Evolutionary conservation across 495 filamentous ascomycete species (phyloP).

Genomic region (Hypoxylon fragiforme): DNA sequence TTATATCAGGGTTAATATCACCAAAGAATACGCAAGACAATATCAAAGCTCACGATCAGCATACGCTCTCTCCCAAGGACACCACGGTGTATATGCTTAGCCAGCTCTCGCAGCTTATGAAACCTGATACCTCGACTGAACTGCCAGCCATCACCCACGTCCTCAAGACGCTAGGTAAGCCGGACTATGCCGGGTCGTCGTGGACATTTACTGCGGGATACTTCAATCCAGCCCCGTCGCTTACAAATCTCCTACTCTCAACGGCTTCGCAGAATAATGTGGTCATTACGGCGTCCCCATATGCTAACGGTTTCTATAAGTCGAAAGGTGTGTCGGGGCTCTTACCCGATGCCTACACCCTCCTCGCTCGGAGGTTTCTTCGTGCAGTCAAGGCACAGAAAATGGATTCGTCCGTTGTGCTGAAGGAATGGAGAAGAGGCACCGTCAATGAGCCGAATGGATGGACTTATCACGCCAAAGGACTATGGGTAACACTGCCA

Average conservation of each 20-base stretch:
- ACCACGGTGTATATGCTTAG: slow-evolving; percentile 84
- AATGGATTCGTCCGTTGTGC: slow-evolving; percentile 61
- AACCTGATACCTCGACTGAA: slow-evolving; percentile 83
- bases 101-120: slow-evolving; percentile 82
- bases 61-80: slow-evolving; percentile 42
- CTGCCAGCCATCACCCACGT: slow-evolving; percentile 76
- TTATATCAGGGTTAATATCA: slow-evolving; percentile 66
- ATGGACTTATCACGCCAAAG: slow-evolving; percentile 99
- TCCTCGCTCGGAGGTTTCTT: slow-evolving; percentile 82
- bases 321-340: slow-evolving; percentile 86
- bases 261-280: slow-evolving; percentile 70
- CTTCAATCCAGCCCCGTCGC: slow-evolving; percentile 88
- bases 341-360: slow-evolving; percentile 87
- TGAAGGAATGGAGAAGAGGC: slow-evolving; percentile 88
- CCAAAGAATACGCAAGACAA: slow-evolving; percentile 31
- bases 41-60: slow-evolving; percentile 8
- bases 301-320: slow-evolving; percentile 94
- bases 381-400: slow-evolving; percentile 64
- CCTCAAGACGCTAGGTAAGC: slow-evolving; percentile 63
- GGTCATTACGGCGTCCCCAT: slow-evolving; percentile 89
- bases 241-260: slow-evolving; percentile 75
- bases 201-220: slow-evolving; percentile 99
- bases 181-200: slow-evolving; percentile 64
- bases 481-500: slow-evolving; percentile 85
- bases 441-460: slow-evolving; percentile 76